Evolutionary conservation across 306 rosid genomes (phyloP), one percentile per base, ranked within the genome.

Genomic region (Sindora glabra): DNA sequence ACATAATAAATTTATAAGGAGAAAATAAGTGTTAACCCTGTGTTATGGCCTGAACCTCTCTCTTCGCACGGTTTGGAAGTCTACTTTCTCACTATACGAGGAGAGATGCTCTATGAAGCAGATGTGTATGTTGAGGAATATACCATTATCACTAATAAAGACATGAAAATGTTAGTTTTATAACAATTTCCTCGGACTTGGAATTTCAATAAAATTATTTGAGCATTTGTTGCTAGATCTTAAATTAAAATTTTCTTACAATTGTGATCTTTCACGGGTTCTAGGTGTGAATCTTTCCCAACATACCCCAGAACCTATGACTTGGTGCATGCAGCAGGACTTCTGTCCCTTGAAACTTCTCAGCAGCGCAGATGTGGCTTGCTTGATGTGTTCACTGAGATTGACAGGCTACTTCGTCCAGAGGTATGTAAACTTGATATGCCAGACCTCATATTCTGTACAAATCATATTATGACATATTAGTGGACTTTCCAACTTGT

Each of bases 271-370:
- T 18, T 23, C 30, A 42, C 62, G 38, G 66, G 44, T 24, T 76
- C 61, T 69, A 94, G 99, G 99, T 94, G 99, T 38, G 97, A 94
- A 58, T 85, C 95, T 25, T 94, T 94, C 68, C 99, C 97, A 41
- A 80, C 99, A 1, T 94, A 94, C 62, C 99, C 99, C 37, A 84
- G 99, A 81, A 80, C 97, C 34, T 94, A 84, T 59, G 99, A 94
- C 79, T 61, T 94, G 84, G 97, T 94, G 65, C 99, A 94, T 72
- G 95, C 94, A 23, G 84, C 84, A 25, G 99, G 95, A 52, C 84
- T 94, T 71, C 77, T 94, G 63, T 89, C 97, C 44, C 89, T 86
- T 67, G 87, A 85, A 79, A 48, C 69, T 62, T 39, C 64, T 71
- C 86, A 69, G 75, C 95, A 81, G 77, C 87, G 65, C 33, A 82